phyloP scores from a whole-genome alignment of 257 asterid species.

The Avicennia marina region DNA sequence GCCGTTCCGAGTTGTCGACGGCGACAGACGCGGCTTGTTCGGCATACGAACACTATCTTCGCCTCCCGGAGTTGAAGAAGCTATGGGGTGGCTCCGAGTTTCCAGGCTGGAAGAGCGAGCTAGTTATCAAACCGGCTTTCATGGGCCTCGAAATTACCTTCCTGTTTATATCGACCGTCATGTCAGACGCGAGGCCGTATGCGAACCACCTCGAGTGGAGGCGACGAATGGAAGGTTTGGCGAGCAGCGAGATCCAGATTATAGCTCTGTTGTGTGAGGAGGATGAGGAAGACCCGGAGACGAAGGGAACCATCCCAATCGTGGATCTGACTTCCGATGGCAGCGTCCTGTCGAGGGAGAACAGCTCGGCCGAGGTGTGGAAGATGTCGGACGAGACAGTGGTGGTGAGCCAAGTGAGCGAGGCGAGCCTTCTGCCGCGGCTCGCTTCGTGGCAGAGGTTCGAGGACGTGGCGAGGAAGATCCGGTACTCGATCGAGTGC shows the following conservation, averaged over 20 bases:
- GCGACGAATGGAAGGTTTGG: slow-evolving; percentile 59
- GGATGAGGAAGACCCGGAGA: slow-evolving; percentile 47
- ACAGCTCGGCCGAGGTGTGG: slow-evolving; percentile 92
- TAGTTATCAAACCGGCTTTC: slow-evolving; percentile 62
- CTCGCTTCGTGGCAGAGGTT: slow-evolving; percentile 64
- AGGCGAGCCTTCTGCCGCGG: slow-evolving; percentile 64
- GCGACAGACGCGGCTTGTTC: slow-evolving; percentile 75
- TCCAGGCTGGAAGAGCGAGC: slow-evolving; percentile 67
- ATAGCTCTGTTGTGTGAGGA: slow-evolving; percentile 62
- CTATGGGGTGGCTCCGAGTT: slow-evolving; percentile 54
- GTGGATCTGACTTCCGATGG: slow-evolving; percentile 42
- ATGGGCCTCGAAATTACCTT: slow-evolving; percentile 67
- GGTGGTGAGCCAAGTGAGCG: slow-evolving; percentile 74
- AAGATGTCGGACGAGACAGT: slow-evolving; percentile 55
- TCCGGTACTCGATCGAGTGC: slow-evolving; percentile 62
- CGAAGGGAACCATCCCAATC: slow-evolving; percentile 61
- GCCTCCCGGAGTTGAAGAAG: slow-evolving; percentile 66
- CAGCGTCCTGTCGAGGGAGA: slow-evolving; percentile 44
- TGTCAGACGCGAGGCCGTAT: slow-evolving; percentile 70
- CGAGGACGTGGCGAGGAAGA: slow-evolving; percentile 57
- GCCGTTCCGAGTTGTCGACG: slow-evolving; percentile 42
- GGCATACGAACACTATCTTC: slow-evolving; percentile 68
- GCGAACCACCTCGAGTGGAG: slow-evolving; percentile 70
- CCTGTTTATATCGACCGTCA: slow-evolving; percentile 66
- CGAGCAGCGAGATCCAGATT: slow-evolving; percentile 55